Base-by-base conservation (phyloP, 305 asterid genomes). In the Salvia sclarea region DNA sequence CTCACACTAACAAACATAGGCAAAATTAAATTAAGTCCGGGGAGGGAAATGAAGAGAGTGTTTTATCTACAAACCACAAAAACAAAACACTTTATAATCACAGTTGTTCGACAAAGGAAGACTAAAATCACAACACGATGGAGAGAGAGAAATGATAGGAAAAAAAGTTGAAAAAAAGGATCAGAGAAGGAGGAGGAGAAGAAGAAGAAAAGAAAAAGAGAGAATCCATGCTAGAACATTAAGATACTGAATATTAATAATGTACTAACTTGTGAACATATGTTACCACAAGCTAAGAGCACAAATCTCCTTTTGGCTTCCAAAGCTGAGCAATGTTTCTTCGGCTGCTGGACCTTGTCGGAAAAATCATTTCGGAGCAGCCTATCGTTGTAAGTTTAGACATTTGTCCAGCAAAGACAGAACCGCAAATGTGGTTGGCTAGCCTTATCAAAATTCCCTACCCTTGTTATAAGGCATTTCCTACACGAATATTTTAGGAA, bases 401-500 rank as follows among this genome's bases (percentile, higher is more conserved):
- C n/a, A 45, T 53, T 63, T 54, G 13, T 5, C 68, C 17, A 54
- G 41, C 71, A 12, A 71, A 58, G 53, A 37, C 40, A 61, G 30
- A 16, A 73, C 69, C 8, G 48, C 37, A 3, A n/a, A 33, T n/a
- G 31, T 20, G 31, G 59, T 59, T 68, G 50, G 43, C 75, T n/a
- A 55, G 14, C 67, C 31, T 72, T 48, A 72, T 86, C 88, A 93
- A 72, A 70, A 90, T 64, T 87, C 96, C 76, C 97, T 84, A 66
- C 98, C 94, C 69, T 79, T 88, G 86, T 78, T 90, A 85, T 79
- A 88, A 0, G 66, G 90, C 86, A 84, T 83, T 64, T 92, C 98
- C 98, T 90, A 85, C 66, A 38, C 63, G 71, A 40, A 54, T 43
- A 59, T 20, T 61, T 68, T 13, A 57, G 50, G n/a, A 11, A 40